Evolutionary conservation across 148 eudicot species (phyloP), one percentile per base, ranked within the genome.

Genomic region (Amaranthus cruentus): DNA sequence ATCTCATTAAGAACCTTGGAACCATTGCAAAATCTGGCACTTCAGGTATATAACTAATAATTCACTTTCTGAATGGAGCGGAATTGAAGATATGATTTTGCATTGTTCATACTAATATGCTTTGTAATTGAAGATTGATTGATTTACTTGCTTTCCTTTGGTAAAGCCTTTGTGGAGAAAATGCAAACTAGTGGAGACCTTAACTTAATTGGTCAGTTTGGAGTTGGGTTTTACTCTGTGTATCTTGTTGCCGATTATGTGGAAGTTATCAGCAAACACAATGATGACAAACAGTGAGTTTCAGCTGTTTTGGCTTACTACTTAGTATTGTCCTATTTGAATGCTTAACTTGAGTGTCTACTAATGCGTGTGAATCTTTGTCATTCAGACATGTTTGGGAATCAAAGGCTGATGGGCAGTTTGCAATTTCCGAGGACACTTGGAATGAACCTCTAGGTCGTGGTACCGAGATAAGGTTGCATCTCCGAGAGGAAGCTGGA

Each of bases 401-500:
- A 77, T 95, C 98, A 13, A 91, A 90, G 88, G 98, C 98, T 82
- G 98, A 95, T 84, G 98, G 98, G 4, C 85, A 97, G 38, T 95
- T 95, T 77, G 98, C 98, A 2, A 84, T 95, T 79, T 95, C 98
- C 5, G 98, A 95, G 83, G 98, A 95, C 73, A 78, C 74, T 14
- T 90, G 93, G 96, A 95, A 95, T 69, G 98, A 95, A 72, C 98
- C 98, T 71, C 96, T 95, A 66, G 98, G 97, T 4, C 98, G 98
- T 77, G 98, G 98, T 73, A 91, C 98, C 72, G 98, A 95, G 85
- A 95, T 95, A 73, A 95, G 93, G 83, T 87, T 95, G 79, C 98
- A 95, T 78, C 96, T 95, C 18, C 85, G 93, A 56, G 98, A 95
- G 50, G 98, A 95, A 82, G 98, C 98, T 73, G 90, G 91, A 60